Evolutionary conservation across 1,139 yeast species (phyloP).

Genomic region (Yamadazyma atmosphaerica): DNA sequence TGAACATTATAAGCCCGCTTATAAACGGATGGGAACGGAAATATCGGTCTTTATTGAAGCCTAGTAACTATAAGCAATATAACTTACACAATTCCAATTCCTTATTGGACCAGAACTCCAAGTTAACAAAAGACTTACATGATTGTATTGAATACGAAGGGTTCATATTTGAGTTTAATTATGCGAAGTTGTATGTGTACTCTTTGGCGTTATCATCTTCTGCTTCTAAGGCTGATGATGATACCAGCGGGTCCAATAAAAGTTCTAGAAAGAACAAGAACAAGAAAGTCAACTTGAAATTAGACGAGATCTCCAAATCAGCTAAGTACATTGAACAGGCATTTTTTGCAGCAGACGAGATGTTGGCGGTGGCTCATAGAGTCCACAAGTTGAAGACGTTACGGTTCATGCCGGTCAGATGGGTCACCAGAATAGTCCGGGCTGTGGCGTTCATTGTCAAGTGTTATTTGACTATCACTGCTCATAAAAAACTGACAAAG

Average conservation of each 20-base stretch:
- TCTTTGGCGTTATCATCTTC: slow-evolving; percentile 75
- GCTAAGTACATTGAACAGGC: slow-evolving; percentile 83
- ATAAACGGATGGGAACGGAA: slow-evolving; percentile 76
- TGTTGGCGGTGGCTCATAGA: slow-evolving; percentile 69
- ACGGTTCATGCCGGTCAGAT: slow-evolving; percentile 82
- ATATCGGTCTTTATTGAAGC: slow-evolving; percentile 55
- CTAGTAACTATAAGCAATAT: slow-evolving; percentile 35
- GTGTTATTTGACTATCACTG: slow-evolving; percentile 70
- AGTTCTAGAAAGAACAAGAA: slow-evolving; percentile 18
- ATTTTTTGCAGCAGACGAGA: slow-evolving; percentile 79
- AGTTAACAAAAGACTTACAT: slow-evolving; percentile 37
- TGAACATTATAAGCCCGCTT: slow-evolving; percentile 73
- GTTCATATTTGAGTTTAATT: slow-evolving; percentile 77
- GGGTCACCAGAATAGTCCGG: slow-evolving; percentile 87
- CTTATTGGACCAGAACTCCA: slow-evolving; percentile 38
- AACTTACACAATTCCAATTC: slow-evolving; percentile 27
- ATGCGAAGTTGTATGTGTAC: slow-evolving; percentile 78
- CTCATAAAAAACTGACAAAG: slow-evolving; percentile 32
- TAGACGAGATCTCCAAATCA: slow-evolving; percentile 71
- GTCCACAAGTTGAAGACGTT: slow-evolving; percentile 65
- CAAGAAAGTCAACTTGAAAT: slow-evolving; percentile 38
- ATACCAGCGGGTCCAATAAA: slow-evolving; percentile 13
- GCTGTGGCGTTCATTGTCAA: slow-evolving; percentile 90
- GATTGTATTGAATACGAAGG: slow-evolving; percentile 64
- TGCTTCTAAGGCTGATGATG: slow-evolving; percentile 19